Evolutionary conservation across 805 yeast species (phyloP), one percentile per base, ranked within the genome.

Genomic region (Saitoella complicata): DNA sequence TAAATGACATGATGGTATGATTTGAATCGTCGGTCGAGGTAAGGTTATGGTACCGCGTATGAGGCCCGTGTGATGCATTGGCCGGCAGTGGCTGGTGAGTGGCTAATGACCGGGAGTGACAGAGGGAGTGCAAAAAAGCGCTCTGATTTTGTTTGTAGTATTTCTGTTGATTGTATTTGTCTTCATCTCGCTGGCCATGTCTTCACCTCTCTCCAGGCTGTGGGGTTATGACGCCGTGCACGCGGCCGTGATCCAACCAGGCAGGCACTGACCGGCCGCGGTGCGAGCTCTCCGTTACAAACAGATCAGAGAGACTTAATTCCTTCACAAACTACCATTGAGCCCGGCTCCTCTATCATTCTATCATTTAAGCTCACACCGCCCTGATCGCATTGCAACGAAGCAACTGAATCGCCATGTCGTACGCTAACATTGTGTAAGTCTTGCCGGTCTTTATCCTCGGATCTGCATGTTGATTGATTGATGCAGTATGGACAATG

Each of bases 401-500:
- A 40, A 8, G 12, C 36, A 32, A 29, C 38, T 11, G 34, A 37
- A 33, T 38, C 36, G 32, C 32, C 21, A 31, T n/a, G 13, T 11
- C 39, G 10, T 29, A 32, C 33, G 32, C 31, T 12, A 39, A 40
- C 41, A 10, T 9, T 10, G 6, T n/a, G 13, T 21, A 21, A 21
- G 21, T 21, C 21, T 21, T 21, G 21, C 21, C 21, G 21, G 21
- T 21, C 21, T 2, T 21, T 2, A 21, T 21, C 21, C 21, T 21
- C 21, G 21, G 21, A 21, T 21, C 21, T 21, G 21, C 21, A 21
- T 21, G 21, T 4, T 21, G 21, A 21, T 21, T 21, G 21, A 21
- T 21, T 21, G 4, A 21, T 21, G 21, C 51, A 55, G 53, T 50
- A 53, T 48, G 34, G 45, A 49, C 71, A 88, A 88, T 62, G 98